Conservation (phyloP, 441 rosid genomes). For the Theobroma grandiflorum region DNA sequence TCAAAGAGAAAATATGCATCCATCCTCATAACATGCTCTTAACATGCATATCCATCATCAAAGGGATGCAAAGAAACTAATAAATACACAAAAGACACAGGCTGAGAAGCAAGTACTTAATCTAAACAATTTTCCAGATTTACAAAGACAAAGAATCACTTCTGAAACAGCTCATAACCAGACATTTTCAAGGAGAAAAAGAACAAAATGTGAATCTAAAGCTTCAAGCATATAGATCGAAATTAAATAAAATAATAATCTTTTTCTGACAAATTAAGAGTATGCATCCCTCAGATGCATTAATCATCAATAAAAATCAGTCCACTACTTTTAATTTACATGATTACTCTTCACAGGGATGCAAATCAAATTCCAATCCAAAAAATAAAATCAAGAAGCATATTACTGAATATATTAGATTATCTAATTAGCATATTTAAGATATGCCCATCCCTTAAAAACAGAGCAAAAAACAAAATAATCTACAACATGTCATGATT, state of each 20-base stretch:
- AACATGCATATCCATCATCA: slow-evolving; percentile 27
- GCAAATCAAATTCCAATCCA: slow-evolving; percentile 7
- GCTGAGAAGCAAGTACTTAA: background rate
- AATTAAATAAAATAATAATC: background rate
- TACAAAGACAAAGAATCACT: background rate
- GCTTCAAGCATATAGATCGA: background rate
- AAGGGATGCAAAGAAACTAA: slow-evolving; percentile 18
- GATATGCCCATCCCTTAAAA: too few species aligned
- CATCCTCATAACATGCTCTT: background rate
- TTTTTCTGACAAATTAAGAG: background rate
- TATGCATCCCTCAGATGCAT: slow-evolving; percentile 27
- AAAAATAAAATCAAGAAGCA: background rate
- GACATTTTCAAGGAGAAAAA: background rate
- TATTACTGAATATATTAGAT: background rate
- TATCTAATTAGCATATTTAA: background rate
- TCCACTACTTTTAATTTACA: slow-evolving; percentile 42
- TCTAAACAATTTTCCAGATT: background rate
- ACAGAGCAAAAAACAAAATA: background rate
- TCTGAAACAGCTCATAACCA: background rate
- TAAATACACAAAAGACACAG: background rate
- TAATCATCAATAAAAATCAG: slow-evolving; percentile 32
- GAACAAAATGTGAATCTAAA: background rate
- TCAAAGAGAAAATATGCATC: too few species aligned
- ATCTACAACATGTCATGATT: background rate
- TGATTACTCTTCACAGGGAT: slow-evolving; percentile 33